Evolutionary conservation across 495 filamentous ascomycete genomes (phyloP).

Genomic region (Podospora tetraspora): DNA sequence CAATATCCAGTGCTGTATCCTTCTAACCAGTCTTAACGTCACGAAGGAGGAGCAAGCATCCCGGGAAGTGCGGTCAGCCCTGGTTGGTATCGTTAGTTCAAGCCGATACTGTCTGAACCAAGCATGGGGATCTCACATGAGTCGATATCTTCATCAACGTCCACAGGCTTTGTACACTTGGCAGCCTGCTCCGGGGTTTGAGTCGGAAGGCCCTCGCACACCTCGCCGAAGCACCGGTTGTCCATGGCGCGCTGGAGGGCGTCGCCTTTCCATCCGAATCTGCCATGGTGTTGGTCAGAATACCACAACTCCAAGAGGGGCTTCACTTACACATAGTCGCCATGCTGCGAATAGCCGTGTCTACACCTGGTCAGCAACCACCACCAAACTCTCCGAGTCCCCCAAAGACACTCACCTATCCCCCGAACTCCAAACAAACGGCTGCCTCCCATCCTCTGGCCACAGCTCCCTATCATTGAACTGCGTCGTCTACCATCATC

Average conservation of each 20-base stretch:
- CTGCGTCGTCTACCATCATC: constrained; percentile 23
- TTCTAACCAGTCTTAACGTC: too few relatives aligned
- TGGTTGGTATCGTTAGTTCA: too few relatives aligned
- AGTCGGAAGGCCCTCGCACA: constrained; percentile 14
- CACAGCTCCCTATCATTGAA: constrained; percentile 37
- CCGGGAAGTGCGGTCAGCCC: too few relatives aligned
- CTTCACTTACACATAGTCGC: constrained; percentile 16
- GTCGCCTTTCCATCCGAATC: constrained; percentile 17
- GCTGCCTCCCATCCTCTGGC: constrained; percentile 19
- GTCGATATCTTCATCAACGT: not conserved
- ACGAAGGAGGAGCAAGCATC: too few relatives aligned
- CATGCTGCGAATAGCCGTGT: constrained; percentile 18
- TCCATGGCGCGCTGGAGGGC: constrained; percentile 19
- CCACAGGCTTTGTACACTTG: constrained; percentile 4
- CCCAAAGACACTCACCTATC: constrained; percentile 21
- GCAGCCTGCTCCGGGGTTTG: constrained; percentile 14
- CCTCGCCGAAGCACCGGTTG: constrained; percentile 14
- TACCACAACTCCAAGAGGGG: too few relatives aligned
- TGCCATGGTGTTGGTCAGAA: not conserved
- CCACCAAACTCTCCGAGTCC: not conserved
- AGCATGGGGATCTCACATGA: too few relatives aligned
- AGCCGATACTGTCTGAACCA: too few relatives aligned
- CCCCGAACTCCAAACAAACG: constrained; percentile 42
- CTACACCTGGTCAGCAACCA: not conserved
- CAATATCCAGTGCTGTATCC: too few relatives aligned